Percentiles rank a stretch among this genome's conserved stretches.
Conservation (phyloP, 306 rosid genomes). For the Acmispon strigosus region DNA sequence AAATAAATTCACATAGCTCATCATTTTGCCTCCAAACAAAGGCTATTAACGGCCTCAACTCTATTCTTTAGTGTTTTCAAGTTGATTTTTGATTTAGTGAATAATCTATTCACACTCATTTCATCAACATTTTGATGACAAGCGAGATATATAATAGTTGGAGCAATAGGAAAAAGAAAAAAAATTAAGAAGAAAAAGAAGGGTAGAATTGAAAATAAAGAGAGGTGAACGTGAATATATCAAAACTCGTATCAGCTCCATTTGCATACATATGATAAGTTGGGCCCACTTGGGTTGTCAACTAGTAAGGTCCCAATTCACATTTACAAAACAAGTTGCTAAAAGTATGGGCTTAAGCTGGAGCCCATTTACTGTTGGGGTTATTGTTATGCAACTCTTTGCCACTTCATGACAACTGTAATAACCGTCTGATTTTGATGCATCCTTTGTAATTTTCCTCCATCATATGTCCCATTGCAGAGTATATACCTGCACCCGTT, state of each 20-base stretch:
- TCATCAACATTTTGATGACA: too few species aligned
- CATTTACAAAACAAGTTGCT: background rate
- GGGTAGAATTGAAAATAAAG: too few species aligned
- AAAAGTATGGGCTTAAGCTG: background rate
- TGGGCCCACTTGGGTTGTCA: constrained; percentile 31
- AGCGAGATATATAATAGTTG: too few species aligned
- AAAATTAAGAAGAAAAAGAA: too few species aligned
- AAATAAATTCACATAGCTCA: constrained; percentile 47
- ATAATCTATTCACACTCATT: too few species aligned
- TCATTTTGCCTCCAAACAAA: constrained; percentile 60
- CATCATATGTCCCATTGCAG: background rate
- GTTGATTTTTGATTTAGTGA: too few species aligned
- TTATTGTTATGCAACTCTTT: background rate
- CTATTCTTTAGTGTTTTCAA: background rate
- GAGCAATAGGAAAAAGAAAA: too few species aligned
- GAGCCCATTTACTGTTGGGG: constrained; percentile 17
- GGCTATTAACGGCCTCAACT: constrained; percentile 34
- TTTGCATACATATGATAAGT: background rate
- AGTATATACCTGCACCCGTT: background rate
- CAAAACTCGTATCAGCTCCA: too few species aligned
- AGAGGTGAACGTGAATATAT: too few species aligned
- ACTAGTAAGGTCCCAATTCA: constrained; percentile 1
- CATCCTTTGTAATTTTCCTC: background rate
- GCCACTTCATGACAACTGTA: constrained; percentile 11
- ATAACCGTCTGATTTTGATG: constrained; percentile 13